Evolutionary conservation across 345 rosid genomes (phyloP).

Genomic region (Salix purpurea): DNA sequence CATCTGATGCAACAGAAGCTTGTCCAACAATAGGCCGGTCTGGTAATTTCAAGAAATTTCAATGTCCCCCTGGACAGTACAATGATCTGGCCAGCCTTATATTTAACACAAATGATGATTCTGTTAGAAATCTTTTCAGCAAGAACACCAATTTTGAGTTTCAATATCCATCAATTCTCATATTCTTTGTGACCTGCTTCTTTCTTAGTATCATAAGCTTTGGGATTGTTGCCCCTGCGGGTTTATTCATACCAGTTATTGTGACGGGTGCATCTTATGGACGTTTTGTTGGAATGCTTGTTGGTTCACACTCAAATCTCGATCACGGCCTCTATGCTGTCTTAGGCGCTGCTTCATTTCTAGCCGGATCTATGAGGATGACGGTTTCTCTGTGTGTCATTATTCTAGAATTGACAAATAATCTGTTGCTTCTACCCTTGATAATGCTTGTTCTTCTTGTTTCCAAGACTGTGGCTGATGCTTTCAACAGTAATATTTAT

Average conservation of each 20-base stretch:
- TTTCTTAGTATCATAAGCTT: constrained; percentile 72
- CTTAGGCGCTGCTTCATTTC: constrained; percentile 88
- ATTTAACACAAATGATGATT: constrained; percentile 89
- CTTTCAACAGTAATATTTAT: constrained; percentile 71
- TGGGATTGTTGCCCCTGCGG: constrained; percentile 81
- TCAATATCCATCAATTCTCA: constrained; percentile 53
- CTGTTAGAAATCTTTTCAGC: constrained; percentile 91
- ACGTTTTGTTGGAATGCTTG: constrained; percentile 71
- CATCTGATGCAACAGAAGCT: constrained; percentile 56
- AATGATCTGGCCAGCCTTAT: constrained; percentile 95
- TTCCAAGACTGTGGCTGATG: constrained; percentile 93
- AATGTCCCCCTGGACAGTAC: constrained; percentile 71
- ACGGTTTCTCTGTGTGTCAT: constrained; percentile 87
- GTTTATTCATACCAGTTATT: constrained; percentile 88
- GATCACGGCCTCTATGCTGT: constrained; percentile 86
- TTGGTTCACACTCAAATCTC: constrained; percentile 53
- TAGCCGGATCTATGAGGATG: constrained; percentile 94
- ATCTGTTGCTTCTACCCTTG: constrained; percentile 75
- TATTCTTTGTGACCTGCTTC: constrained; percentile 73
- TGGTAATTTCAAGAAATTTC: constrained; percentile 92
- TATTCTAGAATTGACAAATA: constrained; percentile 81
- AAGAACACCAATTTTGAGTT: constrained; percentile 71
- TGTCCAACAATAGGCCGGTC: constrained; percentile 93
- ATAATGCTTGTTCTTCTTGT: constrained; percentile 90
- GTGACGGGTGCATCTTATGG: constrained; percentile 91